Conservation (phyloP, 306 rosid genomes). For the Fagus sylvatica region DNA sequence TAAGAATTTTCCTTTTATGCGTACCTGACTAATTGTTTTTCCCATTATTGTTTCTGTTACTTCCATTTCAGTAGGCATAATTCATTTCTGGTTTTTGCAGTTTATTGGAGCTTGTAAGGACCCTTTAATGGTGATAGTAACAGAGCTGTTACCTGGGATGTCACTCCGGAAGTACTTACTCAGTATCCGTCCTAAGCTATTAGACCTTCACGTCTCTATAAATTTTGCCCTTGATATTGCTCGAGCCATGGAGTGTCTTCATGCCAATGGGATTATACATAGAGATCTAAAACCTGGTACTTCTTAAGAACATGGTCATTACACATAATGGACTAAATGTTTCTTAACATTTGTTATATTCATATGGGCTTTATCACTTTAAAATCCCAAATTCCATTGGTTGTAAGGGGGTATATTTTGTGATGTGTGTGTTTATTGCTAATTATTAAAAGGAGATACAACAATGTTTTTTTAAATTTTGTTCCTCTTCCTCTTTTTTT, state of each 20-base stretch:
- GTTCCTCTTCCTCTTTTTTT: background rate
- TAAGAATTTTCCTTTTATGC: conserved; percentile 6
- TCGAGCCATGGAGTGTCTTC: conserved; percentile 96
- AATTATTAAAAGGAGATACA: background rate
- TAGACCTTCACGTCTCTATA: conserved; percentile 70
- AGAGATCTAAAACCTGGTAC: conserved; percentile 98
- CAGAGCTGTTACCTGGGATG: conserved; percentile 97
- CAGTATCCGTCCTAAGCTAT: conserved; percentile 61
- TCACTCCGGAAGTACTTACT: conserved; percentile 76
- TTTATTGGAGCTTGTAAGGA: conserved; percentile 98
- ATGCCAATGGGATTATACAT: conserved; percentile 94
- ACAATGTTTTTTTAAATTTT: background rate
- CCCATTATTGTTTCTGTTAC: background rate
- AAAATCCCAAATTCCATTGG: background rate
- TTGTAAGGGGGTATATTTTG: background rate
- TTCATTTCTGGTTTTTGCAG: conserved; percentile 48
- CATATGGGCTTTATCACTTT: conserved; percentile 7
- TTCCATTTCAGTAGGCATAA: conserved; percentile 18
- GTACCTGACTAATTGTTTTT: conserved; percentile 5
- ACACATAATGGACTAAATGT: background rate
- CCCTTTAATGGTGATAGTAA: conserved; percentile 96
- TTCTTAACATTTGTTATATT: conserved; percentile 10
- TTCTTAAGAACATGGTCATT: conserved; percentile 2
- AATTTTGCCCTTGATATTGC: conserved; percentile 84
- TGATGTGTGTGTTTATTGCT: background rate